Evolutionary conservation across 1,139 yeast genomes (phyloP), one percentile per base, ranked within the genome.

Genomic region (Neolecta irregularis): DNA sequence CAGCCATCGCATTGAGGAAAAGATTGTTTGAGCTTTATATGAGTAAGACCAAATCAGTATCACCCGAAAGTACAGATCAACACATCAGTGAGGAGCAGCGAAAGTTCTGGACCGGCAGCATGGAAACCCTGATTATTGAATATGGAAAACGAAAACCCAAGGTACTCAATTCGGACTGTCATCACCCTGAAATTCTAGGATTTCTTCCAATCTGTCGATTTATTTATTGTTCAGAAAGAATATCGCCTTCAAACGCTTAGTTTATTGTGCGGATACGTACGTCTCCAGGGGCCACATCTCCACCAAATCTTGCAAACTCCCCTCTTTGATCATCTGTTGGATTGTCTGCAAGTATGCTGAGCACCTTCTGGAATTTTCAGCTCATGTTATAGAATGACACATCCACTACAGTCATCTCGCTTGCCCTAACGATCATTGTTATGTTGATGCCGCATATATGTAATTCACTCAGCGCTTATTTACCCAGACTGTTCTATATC

Each of bases 391-490:
- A 62, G 40, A 55, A 54, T 29, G 81, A 74, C 46, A 51, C 55
- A 12, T 58, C 67, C 28, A 58, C 62, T 6, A 54, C 61, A 2
- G 52, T 61, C 1, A 52, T 73, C 12, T 56, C 61, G 21, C 53
- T 65, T 5, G 60, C 67, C 2, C 47, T 67, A 11, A 60, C 66
- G 1, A 51, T 62, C 0, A 43, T 72, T 34, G 61, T 66, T 5
- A 70, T 74, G 74, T 40, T 67, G 6, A 48, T 72, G 5, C 80
- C 80, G 0, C 69, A 68, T 42, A 50, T 69, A 1, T 59, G 66
- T 37, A 53, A 55, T 20, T 52, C 47, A 13, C 46, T 69, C 3
- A 50, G 56, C 1, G 40, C 48, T 1, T 53, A 54, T 33, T 44
- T 71, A 5, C 61, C 69, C 0, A 65, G 64, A 26, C 43, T 72